A percentile compares a stretch with the other conserved stretches of the same genome.
Conservation (phyloP, 306 rosid species). For the Prunus mume region DNA sequence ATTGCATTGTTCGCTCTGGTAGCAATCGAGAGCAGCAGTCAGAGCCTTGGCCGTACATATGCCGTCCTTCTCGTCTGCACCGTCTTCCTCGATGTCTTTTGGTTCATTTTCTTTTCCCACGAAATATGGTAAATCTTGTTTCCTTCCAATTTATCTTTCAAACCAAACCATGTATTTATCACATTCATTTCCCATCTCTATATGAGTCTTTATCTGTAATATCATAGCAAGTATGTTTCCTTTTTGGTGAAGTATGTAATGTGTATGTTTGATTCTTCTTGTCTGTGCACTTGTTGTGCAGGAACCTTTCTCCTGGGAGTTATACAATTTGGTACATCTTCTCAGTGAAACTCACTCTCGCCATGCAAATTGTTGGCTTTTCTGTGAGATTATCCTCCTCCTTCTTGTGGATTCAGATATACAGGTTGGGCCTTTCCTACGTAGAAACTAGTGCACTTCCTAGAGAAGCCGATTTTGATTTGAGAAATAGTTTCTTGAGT, state of each 20-base stretch:
- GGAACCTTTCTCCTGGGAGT: slow-evolving; percentile 56
- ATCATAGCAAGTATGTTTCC: not conserved
- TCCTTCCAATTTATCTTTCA: not conserved
- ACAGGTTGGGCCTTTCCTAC: slow-evolving; percentile 80
- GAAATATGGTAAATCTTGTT: slow-evolving; percentile 62
- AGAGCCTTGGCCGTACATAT: slow-evolving; percentile 92
- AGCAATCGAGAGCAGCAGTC: slow-evolving; percentile 96
- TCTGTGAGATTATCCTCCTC: slow-evolving; percentile 72
- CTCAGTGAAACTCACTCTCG: slow-evolving; percentile 83
- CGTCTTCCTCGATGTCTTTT: slow-evolving; percentile 61
- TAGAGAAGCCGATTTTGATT: slow-evolving; percentile 62
- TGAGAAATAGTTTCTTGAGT: slow-evolving; percentile 82
- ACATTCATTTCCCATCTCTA: not conserved
- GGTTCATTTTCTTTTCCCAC: slow-evolving; percentile 76
- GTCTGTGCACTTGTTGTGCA: slow-evolving; percentile 29
- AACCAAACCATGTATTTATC: too few species aligned
- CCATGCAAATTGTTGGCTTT: slow-evolving; percentile 73
- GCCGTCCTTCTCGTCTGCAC: slow-evolving; percentile 82
- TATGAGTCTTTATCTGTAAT: not conserved
- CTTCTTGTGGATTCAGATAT: slow-evolving; percentile 90
- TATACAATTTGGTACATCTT: slow-evolving; percentile 51
- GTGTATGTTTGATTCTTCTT: not conserved
- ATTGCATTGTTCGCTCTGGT: slow-evolving; percentile 87
- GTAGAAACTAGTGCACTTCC: slow-evolving; percentile 44
- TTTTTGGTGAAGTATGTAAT: not conserved